Percentiles rank a stretch among this genome's conserved stretches.
These are phyloP conservation scores for Plasmodium coatneyi DNA, from an alignment of 169 alveolate species.

Conservation along the genomic window DNA sequence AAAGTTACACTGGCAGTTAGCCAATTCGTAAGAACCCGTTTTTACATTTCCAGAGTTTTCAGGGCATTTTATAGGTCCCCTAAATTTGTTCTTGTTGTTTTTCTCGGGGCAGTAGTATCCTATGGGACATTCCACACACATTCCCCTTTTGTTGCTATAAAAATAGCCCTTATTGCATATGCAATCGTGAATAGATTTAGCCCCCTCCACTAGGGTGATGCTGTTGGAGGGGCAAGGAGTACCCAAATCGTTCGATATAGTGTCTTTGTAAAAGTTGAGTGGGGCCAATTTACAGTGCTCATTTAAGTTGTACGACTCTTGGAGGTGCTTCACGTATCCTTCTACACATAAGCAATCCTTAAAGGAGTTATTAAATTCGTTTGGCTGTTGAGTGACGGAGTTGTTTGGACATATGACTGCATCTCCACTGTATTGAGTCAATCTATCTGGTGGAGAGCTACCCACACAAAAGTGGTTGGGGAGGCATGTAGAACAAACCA, in stretches of 20 bases:
- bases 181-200: constrained; percentile 75
- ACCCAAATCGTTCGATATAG: constrained; percentile 75
- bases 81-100: constrained; percentile 18
- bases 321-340: constrained; percentile 76
- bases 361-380: constrained; percentile 73
- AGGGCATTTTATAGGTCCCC: constrained; percentile 79
- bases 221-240: constrained; percentile 85
- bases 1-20: constrained; percentile 79
- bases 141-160: constrained; percentile 18
- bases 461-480: constrained; percentile 88
- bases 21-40: constrained; percentile 66
- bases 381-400: constrained; percentile 83
- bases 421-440: constrained; percentile 77
- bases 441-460: constrained; percentile 75
- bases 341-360: constrained; percentile 80
- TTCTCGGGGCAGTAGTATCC: constrained; percentile 86
- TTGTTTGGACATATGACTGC: constrained; percentile 81
- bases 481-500: constrained; percentile 40
- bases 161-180: constrained; percentile 79
- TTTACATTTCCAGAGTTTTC: constrained; percentile 67
- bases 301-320: constrained; percentile 80
- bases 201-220: constrained; percentile 80
- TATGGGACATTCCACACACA: constrained; percentile 83
- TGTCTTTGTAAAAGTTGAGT: constrained; percentile 83
- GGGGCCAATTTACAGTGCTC: constrained; percentile 77